Evolutionary conservation across 1,139 yeast genomes (phyloP).

Genomic region (Debaryomyces robertsiae): DNA sequence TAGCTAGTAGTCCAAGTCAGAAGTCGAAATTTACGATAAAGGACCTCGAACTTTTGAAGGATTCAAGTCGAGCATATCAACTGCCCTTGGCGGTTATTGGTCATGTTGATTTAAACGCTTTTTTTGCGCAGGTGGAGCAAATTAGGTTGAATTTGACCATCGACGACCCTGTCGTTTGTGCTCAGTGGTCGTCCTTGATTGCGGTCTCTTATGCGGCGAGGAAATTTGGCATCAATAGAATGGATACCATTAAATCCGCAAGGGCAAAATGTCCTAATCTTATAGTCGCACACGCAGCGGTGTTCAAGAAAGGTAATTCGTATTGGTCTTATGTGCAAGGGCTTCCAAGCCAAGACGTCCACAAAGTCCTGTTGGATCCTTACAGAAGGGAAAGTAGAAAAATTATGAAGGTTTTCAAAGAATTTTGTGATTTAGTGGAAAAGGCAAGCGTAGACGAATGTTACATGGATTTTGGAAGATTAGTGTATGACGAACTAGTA

Average conservation of each 20-base stretch:
- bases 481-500: constrained; percentile 27
- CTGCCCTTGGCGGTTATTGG: constrained; percentile 83
- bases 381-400: constrained; percentile 86
- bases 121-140: constrained; percentile 93
- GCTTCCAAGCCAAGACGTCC: constrained; percentile 48
- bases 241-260: constrained; percentile 73
- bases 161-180: constrained; percentile 87
- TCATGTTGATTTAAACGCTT: constrained; percentile 90
- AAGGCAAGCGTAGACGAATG: constrained; percentile 97
- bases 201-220: constrained; percentile 93
- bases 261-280: constrained; percentile 71
- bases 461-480: constrained; percentile 74
- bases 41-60: constrained; percentile 51
- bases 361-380: constrained; percentile 90
- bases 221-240: constrained; percentile 74
- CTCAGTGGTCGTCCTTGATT: constrained; percentile 87
- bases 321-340: constrained; percentile 68
- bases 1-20: neutral
- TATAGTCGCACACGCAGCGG: constrained; percentile 89
- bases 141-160: constrained; percentile 63
- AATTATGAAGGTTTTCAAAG: constrained; percentile 62
- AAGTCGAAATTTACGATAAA: constrained; percentile 41
- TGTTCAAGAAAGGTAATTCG: constrained; percentile 82
- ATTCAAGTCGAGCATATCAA: constrained; percentile 45
- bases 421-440: constrained; percentile 67